Evolutionary conservation across 495 filamentous ascomycete genomes (phyloP), one percentile per base, ranked within the genome.

Genomic region (Aspergillus nanangensis): DNA sequence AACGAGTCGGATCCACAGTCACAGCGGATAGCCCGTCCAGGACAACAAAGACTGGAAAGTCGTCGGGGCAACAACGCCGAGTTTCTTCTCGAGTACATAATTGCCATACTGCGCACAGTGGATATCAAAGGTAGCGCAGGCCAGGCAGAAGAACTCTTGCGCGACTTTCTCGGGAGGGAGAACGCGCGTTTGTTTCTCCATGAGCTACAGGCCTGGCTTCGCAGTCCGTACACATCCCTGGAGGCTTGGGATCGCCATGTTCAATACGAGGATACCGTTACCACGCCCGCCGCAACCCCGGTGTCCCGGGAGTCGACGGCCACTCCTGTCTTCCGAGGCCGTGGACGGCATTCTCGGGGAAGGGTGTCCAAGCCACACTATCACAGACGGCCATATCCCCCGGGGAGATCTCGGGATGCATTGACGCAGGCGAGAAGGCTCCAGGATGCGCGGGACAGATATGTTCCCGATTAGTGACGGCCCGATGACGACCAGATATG

Each of bases 41-140:
- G 70, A 4, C 53, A 41, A 5, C 65, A 67, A 39, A 52, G 71
- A 41, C 57, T 71, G 10, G 55, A 68, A 31, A 69, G 50, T 27
- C 75, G 80, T 31, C 72, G 81, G 34, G 75, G 77, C 3, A 86
- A 84, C 52, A 94, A 92, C 61, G 82, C 87, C 10, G 92, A 95
- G 56, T 98, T 95, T 47, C 60, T 98, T 19, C 80, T 96, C 17
- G 89, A 93, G 52, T 96, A 95, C 55, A 79, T 94, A 44, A 66
- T 96, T 37, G 87, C 87, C 24, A 90, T 98, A 36, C 68, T 98
- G 31, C 94, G 90, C 54, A 89, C 86, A 0, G 83, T 95, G 15
- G 92, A 98, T 60, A 76, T 93, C n/a, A 90, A 90, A 57, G 87
- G 82, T 8, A 86, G 85, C 56, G 77, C 78, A 10, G 90, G 91